These are phyloP conservation scores for Pseudogymnoascus sp. DNA, from an alignment of 2,329 filamentous ascomycete genomes.

Conservation along the genomic window DNA sequence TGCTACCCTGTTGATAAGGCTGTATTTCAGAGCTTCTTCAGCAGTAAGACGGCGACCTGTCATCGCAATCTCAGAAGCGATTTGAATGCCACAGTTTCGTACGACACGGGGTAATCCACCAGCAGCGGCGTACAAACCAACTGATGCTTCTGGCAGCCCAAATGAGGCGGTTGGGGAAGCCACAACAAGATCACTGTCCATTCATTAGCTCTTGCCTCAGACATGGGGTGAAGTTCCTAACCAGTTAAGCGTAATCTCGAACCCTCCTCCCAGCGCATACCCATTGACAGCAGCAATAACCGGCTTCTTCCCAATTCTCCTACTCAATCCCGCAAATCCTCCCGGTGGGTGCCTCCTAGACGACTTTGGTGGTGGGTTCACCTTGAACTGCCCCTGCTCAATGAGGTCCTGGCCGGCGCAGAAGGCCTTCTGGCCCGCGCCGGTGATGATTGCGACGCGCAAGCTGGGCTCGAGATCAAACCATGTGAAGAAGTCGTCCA, in stretches of 20 bases:
- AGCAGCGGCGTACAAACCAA: slow-evolving; percentile 62
- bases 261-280: slow-evolving; percentile 63
- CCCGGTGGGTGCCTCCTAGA: slow-evolving; percentile 26
- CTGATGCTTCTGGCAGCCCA: slow-evolving; percentile 60
- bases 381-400: slow-evolving; percentile 16
- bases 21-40: slow-evolving; percentile 51
- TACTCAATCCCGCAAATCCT: slow-evolving; percentile 59
- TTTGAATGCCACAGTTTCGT: slow-evolving; percentile 53
- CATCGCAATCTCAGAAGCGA: slow-evolving; percentile 63
- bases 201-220: slow-evolving; percentile 38
- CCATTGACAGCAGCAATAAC: slow-evolving; percentile 73
- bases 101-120: slow-evolving; percentile 61
- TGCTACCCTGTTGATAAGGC: slow-evolving; percentile 59
- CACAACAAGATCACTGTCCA: slow-evolving; percentile 63
- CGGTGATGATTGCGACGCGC: slow-evolving; percentile 56
- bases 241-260: slow-evolving; percentile 48
- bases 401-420: slow-evolving; percentile 60
- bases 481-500: slow-evolving; percentile 43
- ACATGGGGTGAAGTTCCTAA: background rate
- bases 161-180: slow-evolving; percentile 54
- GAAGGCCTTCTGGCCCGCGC: slow-evolving; percentile 51
- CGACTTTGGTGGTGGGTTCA: slow-evolving; percentile 19
- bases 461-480: slow-evolving; percentile 52
- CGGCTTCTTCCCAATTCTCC: slow-evolving; percentile 62
- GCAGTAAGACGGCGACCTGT: slow-evolving; percentile 53